Conservation (phyloP, 139 green algal species). For the Auxenochlorella protothecoides region DNA sequence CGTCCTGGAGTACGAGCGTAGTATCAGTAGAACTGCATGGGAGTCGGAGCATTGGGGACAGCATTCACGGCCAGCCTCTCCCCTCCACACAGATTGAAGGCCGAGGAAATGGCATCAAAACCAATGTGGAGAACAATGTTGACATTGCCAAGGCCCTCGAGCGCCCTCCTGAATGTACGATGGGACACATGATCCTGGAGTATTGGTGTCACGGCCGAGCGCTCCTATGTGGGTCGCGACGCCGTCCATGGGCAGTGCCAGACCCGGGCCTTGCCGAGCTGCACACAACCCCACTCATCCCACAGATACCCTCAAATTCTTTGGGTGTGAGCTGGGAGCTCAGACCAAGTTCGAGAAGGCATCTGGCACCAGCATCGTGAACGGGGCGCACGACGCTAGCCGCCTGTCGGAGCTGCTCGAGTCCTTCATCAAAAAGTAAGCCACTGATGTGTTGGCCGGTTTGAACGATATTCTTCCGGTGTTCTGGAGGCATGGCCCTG, state of each 20-base stretch:
- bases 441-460: neutral
- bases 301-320: slow-evolving; percentile 91
- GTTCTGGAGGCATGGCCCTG: no score
- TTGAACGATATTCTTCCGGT: no score
- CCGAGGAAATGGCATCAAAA: slow-evolving; percentile 98
- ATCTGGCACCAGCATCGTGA: slow-evolving; percentile 84
- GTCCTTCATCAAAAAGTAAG: slow-evolving; percentile 91
- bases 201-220: neutral
- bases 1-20: neutral
- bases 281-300: no score
- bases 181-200: neutral
- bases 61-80: no score
- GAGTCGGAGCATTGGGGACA: no score
- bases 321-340: slow-evolving; percentile 91
- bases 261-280: no score
- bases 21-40: no score
- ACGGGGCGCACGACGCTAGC: slow-evolving; percentile 69
- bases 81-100: slow-evolving; percentile 77
- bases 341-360: slow-evolving; percentile 91
- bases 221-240: no score
- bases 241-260: no score
- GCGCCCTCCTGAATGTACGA: slow-evolving; percentile 79
- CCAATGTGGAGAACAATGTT: slow-evolving; percentile 97
- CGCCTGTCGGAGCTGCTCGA: slow-evolving; percentile 85
- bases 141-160: slow-evolving; percentile 96